These are phyloP conservation scores for Jimgerdemannia flammicorona DNA, from an alignment of 192 early-diverging fungal species.

Conservation along the genomic window DNA sequence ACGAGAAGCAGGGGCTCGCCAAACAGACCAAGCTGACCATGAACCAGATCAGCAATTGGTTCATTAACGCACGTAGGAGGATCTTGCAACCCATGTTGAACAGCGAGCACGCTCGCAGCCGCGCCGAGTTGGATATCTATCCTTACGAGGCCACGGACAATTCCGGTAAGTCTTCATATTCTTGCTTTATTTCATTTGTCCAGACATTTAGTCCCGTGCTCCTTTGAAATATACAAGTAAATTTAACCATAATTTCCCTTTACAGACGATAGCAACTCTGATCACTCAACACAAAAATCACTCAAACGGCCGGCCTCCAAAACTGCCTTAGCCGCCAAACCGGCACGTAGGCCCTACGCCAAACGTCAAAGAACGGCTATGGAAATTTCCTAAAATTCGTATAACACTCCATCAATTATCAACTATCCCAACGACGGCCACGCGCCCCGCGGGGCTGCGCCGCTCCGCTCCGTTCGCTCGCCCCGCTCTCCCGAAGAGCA, in stretches of 20 bases:
- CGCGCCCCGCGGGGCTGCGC: too few species aligned
- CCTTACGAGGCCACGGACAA: neutral
- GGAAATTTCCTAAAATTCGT: neutral
- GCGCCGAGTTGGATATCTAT: neutral
- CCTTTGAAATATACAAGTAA: too few species aligned
- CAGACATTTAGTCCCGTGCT: neutral
- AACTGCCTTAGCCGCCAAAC: neutral
- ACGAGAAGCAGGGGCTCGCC: constrained; percentile 43
- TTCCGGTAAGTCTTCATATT: neutral
- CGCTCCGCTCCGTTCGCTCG: too few species aligned
- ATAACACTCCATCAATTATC: neutral
- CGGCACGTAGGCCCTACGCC: neutral
- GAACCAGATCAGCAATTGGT: constrained; percentile 62
- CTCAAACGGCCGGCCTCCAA: neutral
- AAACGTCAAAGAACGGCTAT: neutral
- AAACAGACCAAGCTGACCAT: constrained; percentile 44
- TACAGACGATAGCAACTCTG: neutral
- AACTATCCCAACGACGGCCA: too few species aligned
- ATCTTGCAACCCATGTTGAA: constrained; percentile 52
- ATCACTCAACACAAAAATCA: neutral
- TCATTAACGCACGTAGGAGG: constrained; percentile 56
- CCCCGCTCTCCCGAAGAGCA: neutral
- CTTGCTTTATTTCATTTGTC: neutral
- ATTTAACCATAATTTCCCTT: too few species aligned
- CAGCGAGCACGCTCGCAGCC: neutral